phyloP scores from a whole-genome alignment of 495 filamentous ascomycete genomes.

The Penicillium ochrochloron region DNA sequence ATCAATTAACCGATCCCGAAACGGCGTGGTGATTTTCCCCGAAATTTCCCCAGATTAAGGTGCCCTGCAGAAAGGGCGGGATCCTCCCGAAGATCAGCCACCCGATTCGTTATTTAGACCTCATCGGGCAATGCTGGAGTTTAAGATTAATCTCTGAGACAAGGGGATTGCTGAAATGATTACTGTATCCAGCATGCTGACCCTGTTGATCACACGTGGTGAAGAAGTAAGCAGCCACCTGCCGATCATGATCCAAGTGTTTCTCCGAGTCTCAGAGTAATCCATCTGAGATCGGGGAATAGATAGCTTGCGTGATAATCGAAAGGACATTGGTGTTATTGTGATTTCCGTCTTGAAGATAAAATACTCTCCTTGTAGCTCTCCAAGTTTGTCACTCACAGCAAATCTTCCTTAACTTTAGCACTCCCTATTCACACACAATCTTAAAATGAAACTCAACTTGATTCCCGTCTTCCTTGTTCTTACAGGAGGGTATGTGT shows the following conservation, averaged over 20 bases:
- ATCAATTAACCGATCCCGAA: background rate
- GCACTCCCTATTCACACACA: background rate
- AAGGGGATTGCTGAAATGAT: background rate
- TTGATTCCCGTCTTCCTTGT: background rate
- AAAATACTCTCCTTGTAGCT: background rate
- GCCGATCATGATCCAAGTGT: background rate
- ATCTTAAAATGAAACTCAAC: slow-evolving; percentile 4
- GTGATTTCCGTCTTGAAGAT: background rate
- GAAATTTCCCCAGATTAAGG: background rate
- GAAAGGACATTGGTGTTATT: background rate
- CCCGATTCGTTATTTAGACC: background rate
- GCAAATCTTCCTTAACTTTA: background rate
- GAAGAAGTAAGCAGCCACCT: background rate
- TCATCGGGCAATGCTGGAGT: background rate
- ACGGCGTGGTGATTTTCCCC: background rate
- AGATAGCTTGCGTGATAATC: background rate
- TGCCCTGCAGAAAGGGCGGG: background rate
- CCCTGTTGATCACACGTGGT: background rate
- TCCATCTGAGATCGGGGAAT: too few relatives aligned
- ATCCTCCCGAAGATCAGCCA: background rate
- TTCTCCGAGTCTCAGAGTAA: background rate
- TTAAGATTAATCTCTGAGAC: slow-evolving; percentile 1
- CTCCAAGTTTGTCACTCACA: background rate
- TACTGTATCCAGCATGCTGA: background rate
- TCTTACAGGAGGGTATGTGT: background rate